Conservation (phyloP, 2,329 filamentous ascomycete genomes). For the Botrytis pseudocinerea region DNA sequence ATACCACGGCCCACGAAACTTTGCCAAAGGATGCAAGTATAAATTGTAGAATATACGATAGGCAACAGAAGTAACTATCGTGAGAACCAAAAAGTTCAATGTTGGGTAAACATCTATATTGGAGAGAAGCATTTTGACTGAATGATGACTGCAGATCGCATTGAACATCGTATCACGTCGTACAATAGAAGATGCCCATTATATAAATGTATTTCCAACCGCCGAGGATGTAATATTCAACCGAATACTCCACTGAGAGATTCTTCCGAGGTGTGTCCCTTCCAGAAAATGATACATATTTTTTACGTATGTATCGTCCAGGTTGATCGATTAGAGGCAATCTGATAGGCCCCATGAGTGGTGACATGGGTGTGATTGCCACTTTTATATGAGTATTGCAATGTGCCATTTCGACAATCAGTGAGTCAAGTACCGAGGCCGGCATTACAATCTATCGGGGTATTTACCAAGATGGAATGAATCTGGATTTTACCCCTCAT, state of each 20-base stretch:
- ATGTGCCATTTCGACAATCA: fast-evolving
- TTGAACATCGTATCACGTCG: neutral
- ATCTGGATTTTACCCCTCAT: neutral
- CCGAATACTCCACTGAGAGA: no score
- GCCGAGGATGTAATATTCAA: neutral
- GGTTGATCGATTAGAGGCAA: neutral
- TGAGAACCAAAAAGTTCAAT: neutral
- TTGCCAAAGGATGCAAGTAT: constrained; percentile 25
- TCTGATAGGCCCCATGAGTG: neutral
- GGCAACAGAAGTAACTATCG: neutral
- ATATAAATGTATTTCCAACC: neutral
- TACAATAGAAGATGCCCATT: neutral
- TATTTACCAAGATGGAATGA: neutral
- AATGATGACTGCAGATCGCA: neutral
- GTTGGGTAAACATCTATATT: neutral
- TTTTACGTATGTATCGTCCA: neutral
- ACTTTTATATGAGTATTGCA: neutral
- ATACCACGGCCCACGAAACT: constrained; percentile 25
- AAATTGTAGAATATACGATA: constrained; percentile 26
- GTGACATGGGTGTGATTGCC: neutral
- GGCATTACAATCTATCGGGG: neutral
- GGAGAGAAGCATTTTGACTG: constrained; percentile 5
- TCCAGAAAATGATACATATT: neutral
- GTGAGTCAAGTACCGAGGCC: neutral
- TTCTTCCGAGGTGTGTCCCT: neutral